Percentiles rank a stretch among this genome's conserved stretches.
Conservation (phyloP, 2,329 filamentous ascomycete genomes). For the Cladosporium sp. region DNA sequence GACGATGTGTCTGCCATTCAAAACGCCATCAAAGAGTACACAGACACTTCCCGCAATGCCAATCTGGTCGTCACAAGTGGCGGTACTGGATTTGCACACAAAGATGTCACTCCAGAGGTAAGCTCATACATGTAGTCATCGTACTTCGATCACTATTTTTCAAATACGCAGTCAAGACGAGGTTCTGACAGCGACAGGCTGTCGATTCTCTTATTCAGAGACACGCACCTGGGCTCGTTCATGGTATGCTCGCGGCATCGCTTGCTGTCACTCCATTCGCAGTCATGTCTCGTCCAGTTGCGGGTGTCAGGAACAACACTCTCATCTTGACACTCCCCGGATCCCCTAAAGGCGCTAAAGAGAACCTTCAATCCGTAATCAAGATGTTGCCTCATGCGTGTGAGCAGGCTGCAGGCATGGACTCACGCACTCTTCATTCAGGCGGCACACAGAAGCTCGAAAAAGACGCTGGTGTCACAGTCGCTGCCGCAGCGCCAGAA, state of each 20-base stretch:
- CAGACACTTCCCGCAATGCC: slow-evolving; percentile 56
- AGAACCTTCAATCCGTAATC: slow-evolving; percentile 84
- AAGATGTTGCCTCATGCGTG: slow-evolving; percentile 96
- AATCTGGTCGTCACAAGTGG: slow-evolving; percentile 87
- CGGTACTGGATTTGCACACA: slow-evolving; percentile 84
- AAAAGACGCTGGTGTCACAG: slow-evolving; percentile 65
- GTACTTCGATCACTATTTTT: background rate
- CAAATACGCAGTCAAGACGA: background rate
- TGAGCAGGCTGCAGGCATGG: slow-evolving; percentile 74
- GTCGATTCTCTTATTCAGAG: slow-evolving; percentile 75
- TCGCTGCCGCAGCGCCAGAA: slow-evolving; percentile 17
- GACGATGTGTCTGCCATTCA: slow-evolving; percentile 76
- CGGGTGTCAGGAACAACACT: slow-evolving; percentile 76
- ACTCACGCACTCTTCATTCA: slow-evolving; percentile 74
- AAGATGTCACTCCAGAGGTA: slow-evolving; percentile 86
- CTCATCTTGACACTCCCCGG: slow-evolving; percentile 87
- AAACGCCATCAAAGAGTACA: slow-evolving; percentile 65
- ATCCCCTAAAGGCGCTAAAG: slow-evolving; percentile 89
- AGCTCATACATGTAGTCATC: background rate
- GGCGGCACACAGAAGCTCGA: slow-evolving; percentile 83
- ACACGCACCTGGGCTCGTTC: slow-evolving; percentile 84
- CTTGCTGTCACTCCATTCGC: slow-evolving; percentile 88
- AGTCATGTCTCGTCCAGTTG: slow-evolving; percentile 91
- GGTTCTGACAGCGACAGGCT: slow-evolving; percentile 50
- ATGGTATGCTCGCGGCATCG: slow-evolving; percentile 87